A percentile compares a stretch with the other conserved stretches of the same genome.
Evolutionary conservation across 148 eudicot genomes (phyloP).

Genomic region (Fallopia convolvulus): DNA sequence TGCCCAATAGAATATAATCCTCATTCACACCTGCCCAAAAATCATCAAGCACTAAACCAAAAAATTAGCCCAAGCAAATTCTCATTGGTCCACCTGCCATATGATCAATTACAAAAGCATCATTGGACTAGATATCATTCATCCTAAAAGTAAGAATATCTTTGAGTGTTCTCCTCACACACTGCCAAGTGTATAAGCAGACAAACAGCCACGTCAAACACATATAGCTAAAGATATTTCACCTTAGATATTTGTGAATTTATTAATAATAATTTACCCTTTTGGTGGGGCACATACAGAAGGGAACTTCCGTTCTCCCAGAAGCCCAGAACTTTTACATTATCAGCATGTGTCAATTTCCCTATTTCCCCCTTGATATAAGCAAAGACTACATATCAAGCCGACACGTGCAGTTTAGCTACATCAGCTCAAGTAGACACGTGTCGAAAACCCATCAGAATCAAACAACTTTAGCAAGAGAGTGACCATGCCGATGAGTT

Average conservation of each 20-base stretch:
- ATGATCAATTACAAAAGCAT: conserved; percentile 1
- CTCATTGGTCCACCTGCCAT: conserved; percentile 4
- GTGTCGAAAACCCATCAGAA: background rate
- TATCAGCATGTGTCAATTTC: background rate
- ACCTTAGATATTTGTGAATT: background rate
- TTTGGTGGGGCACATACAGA: background rate
- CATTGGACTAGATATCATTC: background rate
- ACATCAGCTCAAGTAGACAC: background rate
- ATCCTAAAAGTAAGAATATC: background rate
- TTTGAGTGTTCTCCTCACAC: background rate
- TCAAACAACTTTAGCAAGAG: conserved; percentile 10
- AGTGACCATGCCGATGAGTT: background rate
- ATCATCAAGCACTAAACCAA: conserved; percentile 1
- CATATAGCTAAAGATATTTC: background rate
- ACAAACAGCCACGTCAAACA: conserved; percentile 2
- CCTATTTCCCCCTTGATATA: background rate
- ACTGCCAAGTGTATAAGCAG: conserved; percentile 1
- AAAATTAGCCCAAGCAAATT: background rate
- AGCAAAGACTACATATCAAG: background rate
- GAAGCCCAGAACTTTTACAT: background rate
- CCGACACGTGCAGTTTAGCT: background rate
- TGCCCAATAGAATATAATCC: background rate
- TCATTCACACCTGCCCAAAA: conserved; percentile 1
- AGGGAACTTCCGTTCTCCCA: background rate
- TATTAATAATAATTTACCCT: background rate